phyloP scores from a whole-genome alignment of 345 rosid genomes.

The Eucalyptus albens region DNA sequence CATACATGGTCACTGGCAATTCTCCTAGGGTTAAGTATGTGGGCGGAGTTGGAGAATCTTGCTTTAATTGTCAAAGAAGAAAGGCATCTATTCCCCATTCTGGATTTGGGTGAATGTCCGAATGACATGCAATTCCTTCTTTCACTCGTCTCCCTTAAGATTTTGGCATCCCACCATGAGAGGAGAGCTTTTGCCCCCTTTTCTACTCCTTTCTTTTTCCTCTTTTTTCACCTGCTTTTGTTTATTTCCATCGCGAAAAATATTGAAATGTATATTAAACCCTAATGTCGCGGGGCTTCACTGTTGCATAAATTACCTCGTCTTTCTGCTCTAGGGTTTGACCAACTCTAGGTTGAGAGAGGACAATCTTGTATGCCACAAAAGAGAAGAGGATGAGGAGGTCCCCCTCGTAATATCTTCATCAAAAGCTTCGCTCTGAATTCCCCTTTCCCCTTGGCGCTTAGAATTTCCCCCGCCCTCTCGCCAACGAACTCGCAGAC shows the following conservation, averaged over 20 bases:
- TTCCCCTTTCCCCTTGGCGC: background rate
- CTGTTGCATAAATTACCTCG: background rate
- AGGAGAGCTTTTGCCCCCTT: background rate
- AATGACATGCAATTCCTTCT: background rate
- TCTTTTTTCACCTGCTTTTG: background rate
- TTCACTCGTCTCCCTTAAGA: background rate
- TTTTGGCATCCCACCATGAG: background rate
- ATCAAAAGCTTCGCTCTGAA: background rate
- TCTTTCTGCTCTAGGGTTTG: background rate
- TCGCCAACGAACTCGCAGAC: background rate
- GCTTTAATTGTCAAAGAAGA: slow-evolving; percentile 67
- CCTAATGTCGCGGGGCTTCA: background rate
- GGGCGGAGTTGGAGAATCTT: slow-evolving; percentile 13
- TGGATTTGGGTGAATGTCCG: background rate
- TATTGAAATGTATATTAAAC: background rate
- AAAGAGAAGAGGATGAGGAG: slow-evolving; percentile 2
- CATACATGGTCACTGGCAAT: background rate
- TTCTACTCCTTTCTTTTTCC: background rate
- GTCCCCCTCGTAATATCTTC: background rate
- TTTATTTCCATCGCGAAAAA: background rate
- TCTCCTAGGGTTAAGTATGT: background rate
- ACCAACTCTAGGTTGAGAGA: background rate
- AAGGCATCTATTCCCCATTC: slow-evolving; percentile 65
- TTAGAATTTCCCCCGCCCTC: background rate
- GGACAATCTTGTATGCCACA: slow-evolving; percentile 78